These are phyloP conservation scores for Solanum medicagineum DNA, from an alignment of 257 asterid genomes.

Conservation along the genomic window DNA sequence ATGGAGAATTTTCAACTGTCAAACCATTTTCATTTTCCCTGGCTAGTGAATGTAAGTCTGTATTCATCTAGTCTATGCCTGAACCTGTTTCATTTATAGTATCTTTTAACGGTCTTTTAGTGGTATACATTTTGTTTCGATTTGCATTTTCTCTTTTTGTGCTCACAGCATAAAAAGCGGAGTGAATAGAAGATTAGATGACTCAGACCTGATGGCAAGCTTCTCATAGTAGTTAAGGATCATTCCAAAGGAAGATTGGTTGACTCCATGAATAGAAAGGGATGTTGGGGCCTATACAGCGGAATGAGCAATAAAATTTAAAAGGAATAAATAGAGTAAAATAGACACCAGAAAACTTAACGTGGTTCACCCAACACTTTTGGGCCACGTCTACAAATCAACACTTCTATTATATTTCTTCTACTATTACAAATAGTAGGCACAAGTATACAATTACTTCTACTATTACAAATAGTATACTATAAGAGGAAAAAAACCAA, in stretches of 20 bases:
- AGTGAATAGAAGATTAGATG: no score
- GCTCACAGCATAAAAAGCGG: constrained; percentile 75
- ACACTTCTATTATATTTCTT: no score
- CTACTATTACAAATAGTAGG: no score
- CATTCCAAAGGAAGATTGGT: constrained; percentile 54
- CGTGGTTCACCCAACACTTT: no score
- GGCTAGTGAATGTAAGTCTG: constrained; percentile 86
- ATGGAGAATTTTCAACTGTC: constrained; percentile 66
- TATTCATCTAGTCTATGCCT: background rate
- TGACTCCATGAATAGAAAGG: constrained; percentile 24
- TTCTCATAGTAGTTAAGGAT: constrained; percentile 71
- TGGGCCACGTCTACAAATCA: no score
- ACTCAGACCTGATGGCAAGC: constrained; percentile 71
- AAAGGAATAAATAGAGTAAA: no score
- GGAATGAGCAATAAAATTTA: no score
- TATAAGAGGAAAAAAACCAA: no score
- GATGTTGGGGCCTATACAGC: no score
- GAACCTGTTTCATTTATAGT: background rate
- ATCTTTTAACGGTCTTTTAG: background rate
- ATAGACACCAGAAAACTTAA: no score
- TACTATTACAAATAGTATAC: no score
- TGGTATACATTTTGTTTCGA: background rate
- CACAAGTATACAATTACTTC: no score
- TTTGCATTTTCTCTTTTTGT: background rate
- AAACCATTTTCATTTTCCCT: constrained; percentile 53